Conservation (phyloP, 140 eudicot species). For the Cichorium intybus region DNA sequence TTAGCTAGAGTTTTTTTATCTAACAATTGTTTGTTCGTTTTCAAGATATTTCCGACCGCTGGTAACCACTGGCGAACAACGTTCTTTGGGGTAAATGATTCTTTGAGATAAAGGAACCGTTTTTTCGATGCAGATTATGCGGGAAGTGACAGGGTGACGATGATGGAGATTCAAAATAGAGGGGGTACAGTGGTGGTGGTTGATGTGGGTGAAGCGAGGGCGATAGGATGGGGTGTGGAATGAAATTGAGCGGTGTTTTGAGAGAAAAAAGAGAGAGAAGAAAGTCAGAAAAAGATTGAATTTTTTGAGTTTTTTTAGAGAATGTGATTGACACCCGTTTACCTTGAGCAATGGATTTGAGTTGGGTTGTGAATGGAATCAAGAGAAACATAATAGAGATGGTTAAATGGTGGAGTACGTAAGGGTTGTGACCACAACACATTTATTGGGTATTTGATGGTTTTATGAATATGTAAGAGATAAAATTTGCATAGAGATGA, state of each 20-base stretch:
- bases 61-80: too few species aligned
- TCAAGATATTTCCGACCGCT: too few species aligned
- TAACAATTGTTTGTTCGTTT: constrained; percentile 12
- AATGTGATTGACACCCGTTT: constrained; percentile 16
- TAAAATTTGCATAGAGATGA: constrained; percentile 25
- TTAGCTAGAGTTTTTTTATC: constrained; percentile 22
- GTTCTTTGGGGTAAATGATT: too few species aligned
- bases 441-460: constrained; percentile 35
- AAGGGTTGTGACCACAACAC: constrained; percentile 50
- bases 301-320: not conserved
- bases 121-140: too few species aligned
- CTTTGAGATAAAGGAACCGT: too few species aligned
- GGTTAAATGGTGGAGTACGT: constrained; percentile 38
- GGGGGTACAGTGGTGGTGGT: too few species aligned
- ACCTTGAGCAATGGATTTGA: constrained; percentile 58
- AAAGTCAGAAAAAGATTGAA: not conserved
- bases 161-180: too few species aligned
- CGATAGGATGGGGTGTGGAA: too few species aligned
- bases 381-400: constrained; percentile 48
- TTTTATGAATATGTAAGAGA: constrained; percentile 23
- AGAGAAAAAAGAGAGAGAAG: not conserved
- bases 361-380: constrained; percentile 42
- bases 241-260: too few species aligned
- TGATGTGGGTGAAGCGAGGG: too few species aligned
- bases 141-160: too few species aligned